Base-by-base conservation (phyloP, 768 basidiomycete genomes). In the Exsudoporus frostii region DNA sequence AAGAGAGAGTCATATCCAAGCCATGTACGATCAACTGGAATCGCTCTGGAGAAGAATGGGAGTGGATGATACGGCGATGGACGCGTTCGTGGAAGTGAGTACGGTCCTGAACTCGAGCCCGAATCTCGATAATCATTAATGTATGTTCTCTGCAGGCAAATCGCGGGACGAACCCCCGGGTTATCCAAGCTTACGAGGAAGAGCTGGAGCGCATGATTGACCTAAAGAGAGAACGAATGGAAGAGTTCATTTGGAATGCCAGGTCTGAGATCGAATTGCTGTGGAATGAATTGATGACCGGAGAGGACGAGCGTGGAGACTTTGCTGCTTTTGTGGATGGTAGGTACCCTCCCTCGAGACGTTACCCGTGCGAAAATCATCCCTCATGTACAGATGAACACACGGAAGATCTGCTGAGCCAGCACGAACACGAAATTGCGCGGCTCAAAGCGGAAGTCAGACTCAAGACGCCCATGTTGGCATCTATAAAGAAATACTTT, bases 1-100 rank as follows among this genome's bases (percentile, higher is more conserved):
- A 29, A 79, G 94, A 13, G 93, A 96, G 63, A 73, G 81, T 1
- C 84, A 86, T 58, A 98, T 99, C 29, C 96, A 99, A 67, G 80
- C 85, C 0, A 87, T 98, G 77, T 99, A 94, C 64, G 93, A 98
- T 68, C 85, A 92, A 57, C 79, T 99, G 1, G 95, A 96, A 66
- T 84, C 84, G 0, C 79, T 98, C 4, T 99, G 96, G 96, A 79
- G 79, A 53, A 74, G 94, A 51, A 77, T 98, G 53, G 94, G 92
- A 14, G 84, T 96, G 5, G 68, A 79, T 1, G 90, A 94, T 44
- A 72, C 70, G 1, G 87, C 86, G 41, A 92, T 94, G 82, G 92
- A 98, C 61, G 82, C 79, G n/a, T 99, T 99, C 64, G 88, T 98
- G 0, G 92, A 98, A 54, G 77, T 76, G 15, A 55, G 67, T 55